These are phyloP conservation scores for Meripilus lineatus DNA, from an alignment of 1,284 basidiomycete genomes.

Conservation along the genomic window DNA sequence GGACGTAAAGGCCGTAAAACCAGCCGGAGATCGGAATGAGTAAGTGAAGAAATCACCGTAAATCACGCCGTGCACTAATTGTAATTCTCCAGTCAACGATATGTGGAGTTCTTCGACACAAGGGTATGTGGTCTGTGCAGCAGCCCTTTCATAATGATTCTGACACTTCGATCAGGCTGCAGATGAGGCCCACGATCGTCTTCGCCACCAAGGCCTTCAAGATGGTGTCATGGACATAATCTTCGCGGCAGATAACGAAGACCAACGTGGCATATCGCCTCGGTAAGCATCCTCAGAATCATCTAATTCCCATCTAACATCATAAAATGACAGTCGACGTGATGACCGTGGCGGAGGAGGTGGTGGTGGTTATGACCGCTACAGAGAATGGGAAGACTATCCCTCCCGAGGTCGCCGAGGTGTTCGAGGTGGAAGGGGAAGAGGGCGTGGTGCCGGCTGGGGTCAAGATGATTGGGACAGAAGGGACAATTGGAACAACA, in stretches of 20 bases:
- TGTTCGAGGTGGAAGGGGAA: constrained; percentile 26
- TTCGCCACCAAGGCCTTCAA: constrained; percentile 74
- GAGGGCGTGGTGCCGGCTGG: constrained; percentile 17
- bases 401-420: constrained; percentile 28
- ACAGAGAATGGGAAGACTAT: constrained; percentile 31
- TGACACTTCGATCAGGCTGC: constrained; percentile 45
- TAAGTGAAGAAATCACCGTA: constrained; percentile 30
- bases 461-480: constrained; percentile 38
- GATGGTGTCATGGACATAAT: constrained; percentile 86
- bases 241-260: constrained; percentile 79
- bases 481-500: constrained; percentile 39
- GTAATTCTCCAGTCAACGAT: constrained; percentile 54
- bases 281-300: constrained; percentile 13
- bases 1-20: constrained; percentile 78
- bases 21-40: constrained; percentile 67
- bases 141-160: constrained; percentile 8
- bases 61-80: constrained; percentile 1
- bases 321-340: constrained; percentile 7
- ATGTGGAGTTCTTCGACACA: constrained; percentile 87
- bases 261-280: constrained; percentile 26
- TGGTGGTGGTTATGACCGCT: constrained; percentile 38
- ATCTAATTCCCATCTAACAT: background rate
- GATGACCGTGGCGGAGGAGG: constrained; percentile 27
- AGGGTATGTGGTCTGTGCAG: constrained; percentile 47
- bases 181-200: constrained; percentile 73